Conservation (phyloP, 2,329 filamentous ascomycete genomes). For the Septoria linicola region DNA sequence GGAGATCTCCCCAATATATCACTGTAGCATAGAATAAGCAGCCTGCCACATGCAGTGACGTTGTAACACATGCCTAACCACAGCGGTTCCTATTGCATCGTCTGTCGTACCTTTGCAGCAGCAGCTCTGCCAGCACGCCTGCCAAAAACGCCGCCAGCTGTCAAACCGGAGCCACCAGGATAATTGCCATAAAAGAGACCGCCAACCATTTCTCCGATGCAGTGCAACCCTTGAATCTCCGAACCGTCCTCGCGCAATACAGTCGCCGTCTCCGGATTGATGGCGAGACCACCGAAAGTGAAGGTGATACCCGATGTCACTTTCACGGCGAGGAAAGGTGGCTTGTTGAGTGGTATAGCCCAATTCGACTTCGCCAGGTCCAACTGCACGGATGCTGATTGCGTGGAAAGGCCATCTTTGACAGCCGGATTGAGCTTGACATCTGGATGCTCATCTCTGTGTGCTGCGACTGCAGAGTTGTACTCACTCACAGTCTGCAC, state of each 20-base stretch:
- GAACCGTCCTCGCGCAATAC: constrained; percentile 50
- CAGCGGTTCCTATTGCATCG: neutral
- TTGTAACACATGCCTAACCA: neutral
- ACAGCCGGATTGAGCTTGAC: constrained; percentile 58
- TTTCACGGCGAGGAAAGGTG: constrained; percentile 62
- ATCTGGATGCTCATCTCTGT: constrained; percentile 47
- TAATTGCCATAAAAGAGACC: constrained; percentile 65
- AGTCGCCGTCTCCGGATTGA: constrained; percentile 55
- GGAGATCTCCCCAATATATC: neutral
- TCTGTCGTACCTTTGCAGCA: constrained; percentile 22
- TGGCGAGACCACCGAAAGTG: constrained; percentile 64
- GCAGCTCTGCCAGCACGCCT: constrained; percentile 44
- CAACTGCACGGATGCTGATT: constrained; percentile 49
- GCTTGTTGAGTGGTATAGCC: constrained; percentile 58
- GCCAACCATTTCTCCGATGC: constrained; percentile 65
- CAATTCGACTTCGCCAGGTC: constrained; percentile 63
- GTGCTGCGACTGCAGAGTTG: constrained; percentile 56
- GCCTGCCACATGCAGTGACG: constrained; percentile 3
- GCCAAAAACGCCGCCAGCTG: constrained; percentile 58
- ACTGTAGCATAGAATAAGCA: neutral
- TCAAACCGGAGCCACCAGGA: constrained; percentile 62
- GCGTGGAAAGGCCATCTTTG: constrained; percentile 62
- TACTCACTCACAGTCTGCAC: constrained; percentile 55
- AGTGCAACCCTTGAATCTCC: constrained; percentile 58
- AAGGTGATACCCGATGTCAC: constrained; percentile 67